Evolutionary conservation across 352 stramenopile species (phyloP).

Genomic region (Phytophthora europaea): DNA sequence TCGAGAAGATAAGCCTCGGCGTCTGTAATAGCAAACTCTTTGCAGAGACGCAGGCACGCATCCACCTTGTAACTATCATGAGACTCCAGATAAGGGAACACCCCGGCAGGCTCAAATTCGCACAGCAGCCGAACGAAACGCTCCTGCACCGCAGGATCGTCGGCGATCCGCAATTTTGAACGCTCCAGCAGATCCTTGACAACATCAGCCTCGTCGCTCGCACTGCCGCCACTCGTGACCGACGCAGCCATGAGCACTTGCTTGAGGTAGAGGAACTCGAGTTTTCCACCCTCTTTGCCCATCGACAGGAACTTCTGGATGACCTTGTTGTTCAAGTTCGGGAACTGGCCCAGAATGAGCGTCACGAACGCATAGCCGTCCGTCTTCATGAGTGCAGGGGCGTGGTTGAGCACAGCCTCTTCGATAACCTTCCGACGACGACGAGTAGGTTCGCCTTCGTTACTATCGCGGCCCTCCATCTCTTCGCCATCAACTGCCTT

Average conservation of each 20-base stretch:
- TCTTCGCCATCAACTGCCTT: constrained; percentile 57
- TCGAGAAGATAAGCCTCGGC: constrained; percentile 94
- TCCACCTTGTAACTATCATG: constrained; percentile 92
- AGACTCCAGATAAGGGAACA: constrained; percentile 86
- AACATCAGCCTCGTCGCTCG: constrained; percentile 78
- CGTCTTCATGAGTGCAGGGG: constrained; percentile 87
- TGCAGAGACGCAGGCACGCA: constrained; percentile 84
- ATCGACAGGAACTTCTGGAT: constrained; percentile 88
- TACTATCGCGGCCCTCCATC: constrained; percentile 50
- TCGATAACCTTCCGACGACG: constrained; percentile 78
- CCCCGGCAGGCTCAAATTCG: constrained; percentile 78
- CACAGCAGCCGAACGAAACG: constrained; percentile 85
- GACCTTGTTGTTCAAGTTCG: constrained; percentile 85
- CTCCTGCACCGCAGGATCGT: constrained; percentile 86
- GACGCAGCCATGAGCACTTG: constrained; percentile 77
- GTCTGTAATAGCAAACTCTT: constrained; percentile 87
- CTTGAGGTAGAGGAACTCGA: constrained; percentile 87
- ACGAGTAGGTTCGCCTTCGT: constrained; percentile 38
- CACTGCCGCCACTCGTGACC: constrained; percentile 48
- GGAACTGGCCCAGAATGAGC: constrained; percentile 90
- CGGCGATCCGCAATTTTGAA: constrained; percentile 83
- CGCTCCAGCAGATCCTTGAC: constrained; percentile 85
- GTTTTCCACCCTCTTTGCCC: constrained; percentile 78
- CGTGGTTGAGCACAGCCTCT: constrained; percentile 79
- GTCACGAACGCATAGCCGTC: constrained; percentile 91